phyloP scores from a whole-genome alignment of 345 rosid species.

The Eucalyptus sp. region DNA sequence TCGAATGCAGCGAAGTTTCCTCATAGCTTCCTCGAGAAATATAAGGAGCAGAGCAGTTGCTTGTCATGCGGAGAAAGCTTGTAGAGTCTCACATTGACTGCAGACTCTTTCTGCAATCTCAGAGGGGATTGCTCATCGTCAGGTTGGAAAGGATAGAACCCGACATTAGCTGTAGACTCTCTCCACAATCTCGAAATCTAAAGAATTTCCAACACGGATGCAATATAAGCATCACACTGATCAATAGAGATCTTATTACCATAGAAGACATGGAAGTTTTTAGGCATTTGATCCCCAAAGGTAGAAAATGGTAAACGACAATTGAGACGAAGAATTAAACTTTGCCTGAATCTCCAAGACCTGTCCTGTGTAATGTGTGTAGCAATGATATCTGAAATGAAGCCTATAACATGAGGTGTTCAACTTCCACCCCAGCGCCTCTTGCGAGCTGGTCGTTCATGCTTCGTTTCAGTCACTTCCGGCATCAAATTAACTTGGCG shows the following conservation, averaged over 20 bases:
- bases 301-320: background rate
- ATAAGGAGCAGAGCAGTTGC: background rate
- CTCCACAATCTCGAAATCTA: background rate
- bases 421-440: constrained; percentile 46
- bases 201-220: background rate
- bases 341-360: background rate
- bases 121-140: fast-evolving
- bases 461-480: constrained; percentile 12
- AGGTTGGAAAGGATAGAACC: background rate
- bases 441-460: constrained; percentile 35
- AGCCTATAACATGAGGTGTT: background rate
- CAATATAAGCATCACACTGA: background rate
- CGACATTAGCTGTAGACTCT: background rate
- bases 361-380: background rate
- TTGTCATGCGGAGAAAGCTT: background rate
- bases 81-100: background rate
- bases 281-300: background rate
- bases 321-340: background rate
- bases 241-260: background rate
- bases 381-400: background rate
- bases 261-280: background rate
- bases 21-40: background rate
- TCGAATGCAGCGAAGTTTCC: background rate
- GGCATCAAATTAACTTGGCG: constrained; percentile 3
- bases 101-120: background rate